Conservation (phyloP, 345 rosid species). For the Aethionema arabicum region DNA sequence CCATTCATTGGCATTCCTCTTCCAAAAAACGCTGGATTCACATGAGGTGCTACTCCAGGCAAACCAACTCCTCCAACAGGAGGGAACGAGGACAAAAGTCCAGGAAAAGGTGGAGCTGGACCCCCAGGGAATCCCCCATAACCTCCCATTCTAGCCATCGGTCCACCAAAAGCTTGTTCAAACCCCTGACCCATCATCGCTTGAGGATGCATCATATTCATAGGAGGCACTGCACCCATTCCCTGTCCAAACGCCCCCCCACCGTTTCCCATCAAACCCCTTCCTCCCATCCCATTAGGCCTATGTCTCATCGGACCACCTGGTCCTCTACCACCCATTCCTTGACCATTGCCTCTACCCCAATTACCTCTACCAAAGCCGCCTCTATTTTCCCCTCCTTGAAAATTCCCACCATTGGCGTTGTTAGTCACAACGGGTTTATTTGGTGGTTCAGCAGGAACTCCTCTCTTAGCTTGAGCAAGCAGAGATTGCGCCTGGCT, state of each 20-base stretch:
- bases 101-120: conserved; percentile 67
- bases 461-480: conserved; percentile 58
- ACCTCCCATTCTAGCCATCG: conserved; percentile 72
- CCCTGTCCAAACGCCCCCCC: conserved; percentile 75
- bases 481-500: conserved; percentile 49
- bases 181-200: conserved; percentile 83
- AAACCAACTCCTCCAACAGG: conserved; percentile 66
- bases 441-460: conserved; percentile 48
- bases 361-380: conserved; percentile 68
- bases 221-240: conserved; percentile 57
- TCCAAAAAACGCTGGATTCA: conserved; percentile 81
- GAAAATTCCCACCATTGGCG: conserved; percentile 58
- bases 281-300: conserved; percentile 65
- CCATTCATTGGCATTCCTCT: conserved; percentile 73
- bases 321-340: conserved; percentile 73
- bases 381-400: conserved; percentile 70
- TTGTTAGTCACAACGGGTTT: conserved; percentile 43
- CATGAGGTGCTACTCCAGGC: conserved; percentile 87
- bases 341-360: conserved; percentile 72
- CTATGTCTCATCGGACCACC: conserved; percentile 68
- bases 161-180: conserved; percentile 81
- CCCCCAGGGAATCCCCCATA: conserved; percentile 79
- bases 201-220: conserved; percentile 61
- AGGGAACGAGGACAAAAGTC: conserved; percentile 60
- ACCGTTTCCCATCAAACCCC: conserved; percentile 67